Conservation (phyloP, 768 basidiomycete genomes). For the Podaxis sp. region DNA sequence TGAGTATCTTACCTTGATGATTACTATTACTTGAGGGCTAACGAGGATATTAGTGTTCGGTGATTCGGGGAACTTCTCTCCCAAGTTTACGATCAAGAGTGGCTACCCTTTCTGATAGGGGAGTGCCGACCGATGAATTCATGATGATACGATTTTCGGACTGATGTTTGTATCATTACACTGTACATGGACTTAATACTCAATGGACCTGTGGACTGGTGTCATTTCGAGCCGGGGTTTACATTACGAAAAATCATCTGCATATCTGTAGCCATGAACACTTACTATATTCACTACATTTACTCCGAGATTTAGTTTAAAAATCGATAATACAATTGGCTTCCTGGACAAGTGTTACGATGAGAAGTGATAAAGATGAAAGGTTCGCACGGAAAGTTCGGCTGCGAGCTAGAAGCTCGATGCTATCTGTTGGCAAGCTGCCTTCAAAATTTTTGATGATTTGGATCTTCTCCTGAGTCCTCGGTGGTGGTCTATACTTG, state of each 20-base stretch:
- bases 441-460: conserved; percentile 29
- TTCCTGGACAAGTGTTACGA: too few species aligned
- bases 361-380: conserved; percentile 19
- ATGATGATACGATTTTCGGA: too few species aligned
- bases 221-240: too few species aligned
- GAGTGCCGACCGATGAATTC: too few species aligned
- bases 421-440: conserved; percentile 48
- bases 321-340: too few species aligned
- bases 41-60: conserved; percentile 28
- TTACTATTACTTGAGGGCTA: neutral
- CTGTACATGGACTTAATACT: too few species aligned
- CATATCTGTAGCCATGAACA: too few species aligned
- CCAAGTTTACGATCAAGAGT: conserved; percentile 4
- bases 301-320: too few species aligned
- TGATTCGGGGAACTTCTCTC: conserved; percentile 30
- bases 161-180: too few species aligned
- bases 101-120: neutral
- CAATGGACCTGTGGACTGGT: too few species aligned
- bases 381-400: conserved; percentile 58
- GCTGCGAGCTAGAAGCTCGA: conserved; percentile 49
- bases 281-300: too few species aligned
- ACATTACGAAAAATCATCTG: too few species aligned
- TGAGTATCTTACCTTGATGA: conserved; percentile 27
- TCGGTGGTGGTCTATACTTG: conserved; percentile 27
- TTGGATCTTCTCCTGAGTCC: conserved; percentile 37